phyloP scores from a whole-genome alignment of 805 yeast genomes.

The Suhomyces pyralidae region DNA sequence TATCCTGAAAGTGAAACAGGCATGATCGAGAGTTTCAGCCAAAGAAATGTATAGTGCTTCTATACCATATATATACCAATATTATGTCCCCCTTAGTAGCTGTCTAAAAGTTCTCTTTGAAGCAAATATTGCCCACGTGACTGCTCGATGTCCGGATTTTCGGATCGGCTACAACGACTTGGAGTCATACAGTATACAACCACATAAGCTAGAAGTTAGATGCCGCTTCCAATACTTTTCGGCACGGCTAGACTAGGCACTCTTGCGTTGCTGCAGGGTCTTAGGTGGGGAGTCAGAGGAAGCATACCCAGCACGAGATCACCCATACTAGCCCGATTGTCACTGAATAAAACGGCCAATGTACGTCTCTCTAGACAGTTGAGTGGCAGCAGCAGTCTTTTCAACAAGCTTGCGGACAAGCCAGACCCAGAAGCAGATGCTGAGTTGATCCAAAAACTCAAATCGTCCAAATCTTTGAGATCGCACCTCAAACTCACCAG shows the following conservation, averaged over 20 bases:
- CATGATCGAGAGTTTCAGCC: conserved; percentile 73
- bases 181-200: background rate
- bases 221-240: background rate
- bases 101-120: background rate
- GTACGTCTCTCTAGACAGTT: background rate
- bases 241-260: background rate
- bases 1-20: conserved; percentile 73
- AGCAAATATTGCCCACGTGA: background rate
- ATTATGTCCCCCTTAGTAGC: background rate
- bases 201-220: background rate
- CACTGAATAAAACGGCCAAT: background rate
- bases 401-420: background rate
- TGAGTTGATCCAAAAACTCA: conserved; percentile 3
- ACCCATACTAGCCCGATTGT: background rate
- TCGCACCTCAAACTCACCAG: conserved; percentile 29
- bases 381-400: background rate
- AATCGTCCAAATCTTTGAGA: conserved; percentile 16
- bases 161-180: background rate
- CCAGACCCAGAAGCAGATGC: background rate
- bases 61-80: background rate
- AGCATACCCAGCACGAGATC: background rate
- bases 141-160: background rate
- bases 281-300: background rate
- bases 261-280: background rate
- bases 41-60: conserved; percentile 33